Evolutionary conservation across 345 rosid species (phyloP), one percentile per base, ranked within the genome.

Genomic region (Erysimum cheiranthoides): DNA sequence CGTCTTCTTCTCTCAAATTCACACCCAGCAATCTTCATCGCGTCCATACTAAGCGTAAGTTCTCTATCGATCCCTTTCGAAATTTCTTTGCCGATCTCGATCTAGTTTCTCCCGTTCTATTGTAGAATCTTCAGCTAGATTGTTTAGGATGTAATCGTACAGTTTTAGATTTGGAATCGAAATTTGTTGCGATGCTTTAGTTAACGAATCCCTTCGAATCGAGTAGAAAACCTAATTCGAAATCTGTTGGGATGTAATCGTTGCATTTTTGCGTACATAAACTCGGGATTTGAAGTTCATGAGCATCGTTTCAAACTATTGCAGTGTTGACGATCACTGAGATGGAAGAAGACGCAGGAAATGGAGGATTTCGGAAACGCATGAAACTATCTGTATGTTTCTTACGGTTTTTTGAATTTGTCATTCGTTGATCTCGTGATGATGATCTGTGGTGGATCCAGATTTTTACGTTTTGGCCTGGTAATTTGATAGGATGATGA

Each of bases 321-420:
- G 69, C 69, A 72, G 73, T 60, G 60, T 52, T 8, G 32, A n/a
- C 49, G 9, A 60, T 53, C 57, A 5, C 49, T 63, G 72, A 46
- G 58, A 86, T 87, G 92, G 93, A 84, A 50, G 78, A 35, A 4
- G 86, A 70, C 71, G 53, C 25, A 2, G 82, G 82, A 64, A 63
- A 73, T 56, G 88, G 81, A 76, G 72, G 60, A 46, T 36, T 9
- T 57, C 80, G 84, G 66, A 94, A 94, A 82, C 97, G 96, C 80
- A 72, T 81, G 83, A 90, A 84, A 65, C 66, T 82, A 6, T 79
- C 74, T 11, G 99, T 94, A 84, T 28, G 82, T 73, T 34, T 47
- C 59, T 25, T 25, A 43, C 4, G 34, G 0, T n/a, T 42, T 17
- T 17, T 71, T 64, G 28, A 21, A n/a, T 78, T 43, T 80, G 45